Percentiles rank a stretch among this genome's conserved stretches.
phyloP scores from a whole-genome alignment of 176 grass and related monocot genomes.

The Musa beccarii region DNA sequence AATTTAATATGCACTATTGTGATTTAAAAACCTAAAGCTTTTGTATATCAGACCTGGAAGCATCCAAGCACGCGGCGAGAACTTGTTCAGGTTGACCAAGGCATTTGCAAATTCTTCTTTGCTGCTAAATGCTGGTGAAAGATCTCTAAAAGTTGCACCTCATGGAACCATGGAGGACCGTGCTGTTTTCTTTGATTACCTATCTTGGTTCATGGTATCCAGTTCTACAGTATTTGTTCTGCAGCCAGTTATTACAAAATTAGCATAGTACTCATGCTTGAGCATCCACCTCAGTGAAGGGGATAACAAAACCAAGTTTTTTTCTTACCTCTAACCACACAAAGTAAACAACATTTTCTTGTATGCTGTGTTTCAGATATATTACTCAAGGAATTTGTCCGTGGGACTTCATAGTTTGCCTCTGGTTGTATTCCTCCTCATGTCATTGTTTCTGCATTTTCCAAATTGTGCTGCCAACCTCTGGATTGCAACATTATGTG shows the following conservation, averaged over 20 bases:
- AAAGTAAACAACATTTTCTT: neutral
- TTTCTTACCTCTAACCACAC: neutral
- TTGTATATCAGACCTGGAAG: constrained; percentile 74
- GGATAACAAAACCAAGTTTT: neutral
- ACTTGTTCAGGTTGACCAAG: constrained; percentile 74
- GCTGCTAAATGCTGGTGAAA: constrained; percentile 40
- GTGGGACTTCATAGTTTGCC: constrained; percentile 74
- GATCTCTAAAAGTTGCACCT: constrained; percentile 28
- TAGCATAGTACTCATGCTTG: neutral
- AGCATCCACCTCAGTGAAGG: neutral
- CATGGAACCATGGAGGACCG: constrained; percentile 35
- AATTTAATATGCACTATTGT: neutral
- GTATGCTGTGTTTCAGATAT: constrained; percentile 46
- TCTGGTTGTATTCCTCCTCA: constrained; percentile 49
- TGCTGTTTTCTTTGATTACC: constrained; percentile 85
- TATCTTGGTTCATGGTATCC: constrained; percentile 94
- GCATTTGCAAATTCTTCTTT: constrained; percentile 76
- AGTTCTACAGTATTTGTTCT: constrained; percentile 19
- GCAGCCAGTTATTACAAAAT: constrained; percentile 1
- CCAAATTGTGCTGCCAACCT: constrained; percentile 43
- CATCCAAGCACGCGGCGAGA: constrained; percentile 96
- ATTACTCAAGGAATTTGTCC: constrained; percentile 69
- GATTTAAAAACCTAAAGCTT: constrained; percentile 14
- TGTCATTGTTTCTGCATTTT: constrained; percentile 58
- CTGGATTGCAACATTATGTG: constrained; percentile 40